phyloP scores from a whole-genome alignment of 2,329 filamentous ascomycete genomes.

The Aureobasidium pullulans region DNA sequence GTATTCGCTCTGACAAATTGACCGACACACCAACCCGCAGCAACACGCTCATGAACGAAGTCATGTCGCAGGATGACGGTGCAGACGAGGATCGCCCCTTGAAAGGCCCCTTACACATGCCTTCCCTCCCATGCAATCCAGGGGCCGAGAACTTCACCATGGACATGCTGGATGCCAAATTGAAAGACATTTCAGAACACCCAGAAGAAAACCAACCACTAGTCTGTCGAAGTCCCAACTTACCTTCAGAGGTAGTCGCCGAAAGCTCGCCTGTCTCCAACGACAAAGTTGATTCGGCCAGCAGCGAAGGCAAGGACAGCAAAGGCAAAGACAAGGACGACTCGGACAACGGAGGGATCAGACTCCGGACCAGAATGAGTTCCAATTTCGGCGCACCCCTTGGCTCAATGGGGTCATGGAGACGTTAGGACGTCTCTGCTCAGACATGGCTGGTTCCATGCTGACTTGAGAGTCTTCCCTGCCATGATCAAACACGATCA shows the following conservation, averaged over 20 bases:
- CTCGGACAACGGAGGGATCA: constrained; percentile 25
- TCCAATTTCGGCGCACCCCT: constrained; percentile 31
- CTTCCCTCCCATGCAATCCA: constrained; percentile 27
- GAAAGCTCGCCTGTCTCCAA: background rate
- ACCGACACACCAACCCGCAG: constrained; percentile 30
- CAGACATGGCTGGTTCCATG: background rate
- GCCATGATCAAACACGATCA: background rate
- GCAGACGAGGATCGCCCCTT: constrained; percentile 26
- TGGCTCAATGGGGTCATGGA: constrained; percentile 25
- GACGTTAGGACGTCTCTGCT: constrained; percentile 19
- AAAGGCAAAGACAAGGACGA: background rate
- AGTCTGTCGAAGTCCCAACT: constrained; percentile 18
- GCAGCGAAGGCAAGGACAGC: background rate
- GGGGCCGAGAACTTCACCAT: constrained; percentile 29
- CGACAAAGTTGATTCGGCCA: constrained; percentile 11
- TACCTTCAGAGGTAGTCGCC: background rate
- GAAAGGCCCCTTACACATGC: constrained; percentile 30
- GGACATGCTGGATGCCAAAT: constrained; percentile 24
- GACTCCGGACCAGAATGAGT: constrained; percentile 29
- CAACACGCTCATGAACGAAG: constrained; percentile 29
- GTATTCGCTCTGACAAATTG: constrained; percentile 21
- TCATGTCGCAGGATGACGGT: constrained; percentile 20
- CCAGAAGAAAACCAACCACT: constrained; percentile 26
- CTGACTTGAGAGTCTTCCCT: background rate
- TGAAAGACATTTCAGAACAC: constrained; percentile 27